These are phyloP conservation scores for Beauveria asiatica DNA, from an alignment of 2,329 filamentous ascomycete genomes.

Conservation along the genomic window DNA sequence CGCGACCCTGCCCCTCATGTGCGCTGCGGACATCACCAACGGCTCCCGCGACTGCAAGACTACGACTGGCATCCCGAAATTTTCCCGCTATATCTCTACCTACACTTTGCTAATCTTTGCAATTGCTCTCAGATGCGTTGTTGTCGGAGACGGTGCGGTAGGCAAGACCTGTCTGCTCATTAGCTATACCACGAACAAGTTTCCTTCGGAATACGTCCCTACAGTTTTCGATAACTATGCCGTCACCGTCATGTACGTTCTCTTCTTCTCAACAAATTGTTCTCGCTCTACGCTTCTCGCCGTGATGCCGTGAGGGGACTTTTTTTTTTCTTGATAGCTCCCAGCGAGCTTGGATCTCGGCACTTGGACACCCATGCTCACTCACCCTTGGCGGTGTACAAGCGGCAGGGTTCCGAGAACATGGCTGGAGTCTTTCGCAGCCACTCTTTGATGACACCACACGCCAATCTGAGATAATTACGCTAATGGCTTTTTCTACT, in stretches of 20 bases:
- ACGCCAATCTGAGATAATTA: not conserved
- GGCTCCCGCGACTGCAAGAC: not conserved
- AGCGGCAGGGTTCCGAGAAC: not conserved
- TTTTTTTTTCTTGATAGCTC: not conserved
- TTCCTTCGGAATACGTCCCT: constrained; percentile 98
- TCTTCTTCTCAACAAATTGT: constrained; percentile 1
- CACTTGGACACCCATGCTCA: not conserved
- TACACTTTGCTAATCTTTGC: constrained; percentile 3
- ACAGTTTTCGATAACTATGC: constrained; percentile 99
- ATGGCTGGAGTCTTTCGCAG: not conserved
- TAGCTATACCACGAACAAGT: constrained; percentile 99
- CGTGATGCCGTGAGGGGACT: not conserved
- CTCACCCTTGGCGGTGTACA: constrained; percentile 2
- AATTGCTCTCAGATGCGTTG: constrained; percentile 67
- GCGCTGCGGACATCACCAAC: not conserved
- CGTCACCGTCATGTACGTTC: constrained; percentile 94
- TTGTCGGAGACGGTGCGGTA: constrained; percentile 97
- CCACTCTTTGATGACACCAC: not conserved
- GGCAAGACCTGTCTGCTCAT: constrained; percentile 99
- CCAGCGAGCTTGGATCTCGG: not conserved
- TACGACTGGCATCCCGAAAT: not conserved
- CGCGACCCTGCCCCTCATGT: constrained; percentile 9
- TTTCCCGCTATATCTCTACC: not conserved
- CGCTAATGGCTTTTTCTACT: not conserved
- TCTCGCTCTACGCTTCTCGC: not conserved